Base-by-base conservation (phyloP, 2,329 filamentous ascomycete genomes). In the Colletotrichum noveboracense region DNA sequence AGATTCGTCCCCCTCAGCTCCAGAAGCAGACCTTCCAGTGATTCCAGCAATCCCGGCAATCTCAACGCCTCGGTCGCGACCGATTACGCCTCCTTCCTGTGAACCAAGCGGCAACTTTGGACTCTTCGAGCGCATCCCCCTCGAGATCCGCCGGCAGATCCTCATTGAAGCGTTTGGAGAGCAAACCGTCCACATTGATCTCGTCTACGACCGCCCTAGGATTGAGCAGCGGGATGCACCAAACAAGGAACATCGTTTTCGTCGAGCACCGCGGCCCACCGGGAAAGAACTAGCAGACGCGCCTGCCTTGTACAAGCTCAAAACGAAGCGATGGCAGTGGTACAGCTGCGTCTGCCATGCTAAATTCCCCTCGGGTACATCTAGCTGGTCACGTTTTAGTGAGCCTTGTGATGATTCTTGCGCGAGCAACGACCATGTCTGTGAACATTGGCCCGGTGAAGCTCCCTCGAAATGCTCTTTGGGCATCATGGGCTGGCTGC, bases 101-200 rank as follows among this genome's bases (percentile, higher is more conserved):
- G 9, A 28, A 13, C 61, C 32, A 43, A 43, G 18, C 34, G 24
- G n/a, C 32, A 14, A 16, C 13, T 26, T 65, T 36, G 21, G n/a
- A 26, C 48, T 65, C 2, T 71, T 71, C 26, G 10, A 28, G 16
- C 79, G 78, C 36, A 76, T 85, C 3, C 84, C 84, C 10, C 69
- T 79, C 18, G 83, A 85, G 76, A 79, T 85, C 8, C 80, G 84
- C 26, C 80, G 79, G 52, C 80, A 80, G 76, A 81, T 85, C 62
- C 68, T 81, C n/a, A 66, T 76, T 7, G 75, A 78, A 7, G 80
- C 79, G 2, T 80, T 81, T 76, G 79, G 79, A 16, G 62, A 70
- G 12, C 76, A 66, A 5, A 77, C 75, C 6, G 36, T 81, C 14
- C 80, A 82, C 60, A 79, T 82, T 76, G 80, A 81, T 60, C 71